These are phyloP conservation scores for Arthrinium puccinioides DNA, from an alignment of 2,329 filamentous ascomycete species.

Conservation along the genomic window DNA sequence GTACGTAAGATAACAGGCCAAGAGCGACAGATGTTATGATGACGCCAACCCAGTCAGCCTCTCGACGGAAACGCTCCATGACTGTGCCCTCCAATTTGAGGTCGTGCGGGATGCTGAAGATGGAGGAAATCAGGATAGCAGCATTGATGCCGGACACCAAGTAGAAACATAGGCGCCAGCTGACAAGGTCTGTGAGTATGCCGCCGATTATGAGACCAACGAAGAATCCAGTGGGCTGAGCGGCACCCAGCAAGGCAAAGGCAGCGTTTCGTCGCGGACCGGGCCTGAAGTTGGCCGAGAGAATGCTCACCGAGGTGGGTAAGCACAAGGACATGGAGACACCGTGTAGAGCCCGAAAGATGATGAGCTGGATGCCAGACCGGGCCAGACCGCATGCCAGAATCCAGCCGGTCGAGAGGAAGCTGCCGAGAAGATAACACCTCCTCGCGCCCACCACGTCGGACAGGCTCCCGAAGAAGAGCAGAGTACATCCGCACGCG, in stretches of 20 bases:
- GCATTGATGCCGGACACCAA: not conserved
- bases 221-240: slow-evolving; percentile 29
- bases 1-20: too few species aligned
- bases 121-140: too few species aligned
- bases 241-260: slow-evolving; percentile 25
- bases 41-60: too few species aligned
- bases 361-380: slow-evolving; percentile 10
- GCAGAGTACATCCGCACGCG: slow-evolving; percentile 8
- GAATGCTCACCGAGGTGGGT: slow-evolving; percentile 11
- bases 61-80: too few species aligned
- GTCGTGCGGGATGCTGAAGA: too few species aligned
- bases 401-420: not conserved
- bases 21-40: too few species aligned
- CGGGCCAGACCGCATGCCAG: not conserved
- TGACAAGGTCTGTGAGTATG: slow-evolving; percentile 25
- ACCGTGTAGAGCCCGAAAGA: slow-evolving; percentile 11
- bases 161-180: slow-evolving; percentile 30
- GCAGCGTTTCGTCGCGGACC: slow-evolving; percentile 15
- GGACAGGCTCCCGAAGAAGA: slow-evolving; percentile 11
- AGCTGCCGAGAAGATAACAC: not conserved
- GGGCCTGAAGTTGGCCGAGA: slow-evolving; percentile 6
- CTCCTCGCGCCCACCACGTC: slow-evolving; percentile 11
- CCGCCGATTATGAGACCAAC: slow-evolving; percentile 32
- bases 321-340: slow-evolving; percentile 11
- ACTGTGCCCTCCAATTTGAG: too few species aligned